Percentiles rank a stretch among this genome's conserved stretches.
Evolutionary conservation across 306 rosid species (phyloP).

Genomic region (Cicer chorassanicum): DNA sequence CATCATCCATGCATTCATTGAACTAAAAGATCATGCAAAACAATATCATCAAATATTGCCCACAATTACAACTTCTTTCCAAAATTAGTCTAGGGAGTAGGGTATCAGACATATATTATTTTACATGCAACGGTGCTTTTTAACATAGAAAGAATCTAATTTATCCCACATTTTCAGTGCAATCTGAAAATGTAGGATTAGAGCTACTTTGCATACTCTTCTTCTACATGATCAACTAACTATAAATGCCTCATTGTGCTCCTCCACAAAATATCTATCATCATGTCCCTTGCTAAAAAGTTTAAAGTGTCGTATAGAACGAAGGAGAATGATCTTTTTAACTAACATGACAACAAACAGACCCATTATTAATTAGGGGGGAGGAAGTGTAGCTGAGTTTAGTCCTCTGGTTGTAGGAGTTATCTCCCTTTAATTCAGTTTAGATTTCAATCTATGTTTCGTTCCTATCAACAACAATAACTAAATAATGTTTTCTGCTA

Average conservation of each 20-base stretch:
- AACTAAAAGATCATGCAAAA: slow-evolving; percentile 31
- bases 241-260: slow-evolving; percentile 14
- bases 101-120: slow-evolving; percentile 24
- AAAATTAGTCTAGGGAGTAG: not conserved
- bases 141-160: slow-evolving; percentile 15
- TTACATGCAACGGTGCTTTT: slow-evolving; percentile 37
- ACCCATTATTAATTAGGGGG: too few relatives aligned
- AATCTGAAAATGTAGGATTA: slow-evolving; percentile 5
- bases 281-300: slow-evolving; percentile 7
- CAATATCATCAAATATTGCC: slow-evolving; percentile 22
- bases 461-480: slow-evolving; percentile 12
- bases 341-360: not conserved
- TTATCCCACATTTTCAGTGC: not conserved
- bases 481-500: slow-evolving; percentile 12
- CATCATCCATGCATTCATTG: slow-evolving; percentile 22
- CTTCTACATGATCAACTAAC: slow-evolving; percentile 29
- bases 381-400: too few relatives aligned
- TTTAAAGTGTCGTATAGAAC: slow-evolving; percentile 7
- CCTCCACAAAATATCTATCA: slow-evolving; percentile 26
- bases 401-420: not conserved
- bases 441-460: not conserved
- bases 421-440: not conserved
- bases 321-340: not conserved
- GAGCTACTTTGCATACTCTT: not conserved
- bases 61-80: not conserved